These are phyloP conservation scores for Agroathelia rolfsii DNA, from an alignment of 1,284 basidiomycete genomes.

Conservation along the genomic window DNA sequence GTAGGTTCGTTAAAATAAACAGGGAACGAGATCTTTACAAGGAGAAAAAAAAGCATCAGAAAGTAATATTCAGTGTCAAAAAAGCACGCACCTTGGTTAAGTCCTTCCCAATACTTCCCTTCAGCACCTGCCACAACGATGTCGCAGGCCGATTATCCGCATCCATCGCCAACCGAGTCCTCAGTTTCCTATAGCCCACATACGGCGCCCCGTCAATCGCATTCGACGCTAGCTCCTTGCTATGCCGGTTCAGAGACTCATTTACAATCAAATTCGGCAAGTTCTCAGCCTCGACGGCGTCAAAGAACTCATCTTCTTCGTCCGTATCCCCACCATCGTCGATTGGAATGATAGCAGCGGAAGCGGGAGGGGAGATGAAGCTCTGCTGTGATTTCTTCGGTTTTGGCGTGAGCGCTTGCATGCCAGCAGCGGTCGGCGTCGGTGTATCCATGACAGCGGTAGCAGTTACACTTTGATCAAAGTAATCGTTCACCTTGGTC, in stretches of 20 bases:
- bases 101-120: constrained; percentile 95
- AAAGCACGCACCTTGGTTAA: no score
- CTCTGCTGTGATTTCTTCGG: constrained; percentile 3
- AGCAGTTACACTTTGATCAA: background rate
- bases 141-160: constrained; percentile 83
- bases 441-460: constrained; percentile 11
- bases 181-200: constrained; percentile 59
- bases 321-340: constrained; percentile 50
- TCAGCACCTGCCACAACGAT: constrained; percentile 92
- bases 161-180: constrained; percentile 59
- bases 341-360: constrained; percentile 28
- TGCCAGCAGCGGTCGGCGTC: no score
- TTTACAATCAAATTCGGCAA: constrained; percentile 69
- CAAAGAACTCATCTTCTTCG: constrained; percentile 96
- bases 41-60: no score
- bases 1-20: constrained; percentile 96
- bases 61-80: no score
- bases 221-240: no score
- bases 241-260: constrained; percentile 50
- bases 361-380: constrained; percentile 8
- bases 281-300: constrained; percentile 82
- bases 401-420: constrained; percentile 19
- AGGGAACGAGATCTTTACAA: constrained; percentile 91
- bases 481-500: no score
- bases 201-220: constrained; percentile 46